phyloP scores from a whole-genome alignment of 441 rosid species.

The Capsella rubella region DNA sequence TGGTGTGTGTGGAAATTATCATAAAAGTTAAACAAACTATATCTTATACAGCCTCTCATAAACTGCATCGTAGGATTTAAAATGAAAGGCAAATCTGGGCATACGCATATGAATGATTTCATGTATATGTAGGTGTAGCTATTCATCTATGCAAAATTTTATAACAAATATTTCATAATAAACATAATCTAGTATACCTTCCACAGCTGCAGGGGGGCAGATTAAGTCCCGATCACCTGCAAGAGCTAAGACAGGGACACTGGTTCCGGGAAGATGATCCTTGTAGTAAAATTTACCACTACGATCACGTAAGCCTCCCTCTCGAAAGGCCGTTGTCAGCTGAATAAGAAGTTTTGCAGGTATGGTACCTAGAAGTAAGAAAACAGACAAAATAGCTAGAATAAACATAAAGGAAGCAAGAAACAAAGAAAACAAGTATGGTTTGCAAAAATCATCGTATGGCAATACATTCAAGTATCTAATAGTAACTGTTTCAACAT shows the following conservation, averaged over 20 bases:
- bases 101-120: conserved; percentile 15
- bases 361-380: conserved; percentile 68
- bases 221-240: conserved; percentile 92
- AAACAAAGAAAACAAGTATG: conserved; percentile 5
- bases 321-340: conserved; percentile 89
- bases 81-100: not conserved
- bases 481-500: not conserved
- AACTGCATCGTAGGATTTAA: not conserved
- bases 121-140: conserved; percentile 1
- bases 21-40: not conserved
- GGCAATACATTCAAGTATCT: conserved; percentile 10
- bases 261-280: conserved; percentile 61
- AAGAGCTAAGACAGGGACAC: conserved; percentile 78
- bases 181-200: conserved; percentile 53
- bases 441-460: conserved; percentile 8
- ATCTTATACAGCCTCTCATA: conserved; percentile 14
- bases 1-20: conserved; percentile 17
- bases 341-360: conserved; percentile 91
- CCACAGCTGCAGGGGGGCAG: conserved; percentile 92
- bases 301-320: conserved; percentile 82
- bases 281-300: conserved; percentile 76
- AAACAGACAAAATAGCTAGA: conserved; percentile 24
- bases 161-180: not conserved
- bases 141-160: conserved; percentile 17
- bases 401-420: conserved; percentile 10